These are phyloP conservation scores for Heimioporus retisporus DNA, from an alignment of 1,284 basidiomycete species.

Conservation along the genomic window DNA sequence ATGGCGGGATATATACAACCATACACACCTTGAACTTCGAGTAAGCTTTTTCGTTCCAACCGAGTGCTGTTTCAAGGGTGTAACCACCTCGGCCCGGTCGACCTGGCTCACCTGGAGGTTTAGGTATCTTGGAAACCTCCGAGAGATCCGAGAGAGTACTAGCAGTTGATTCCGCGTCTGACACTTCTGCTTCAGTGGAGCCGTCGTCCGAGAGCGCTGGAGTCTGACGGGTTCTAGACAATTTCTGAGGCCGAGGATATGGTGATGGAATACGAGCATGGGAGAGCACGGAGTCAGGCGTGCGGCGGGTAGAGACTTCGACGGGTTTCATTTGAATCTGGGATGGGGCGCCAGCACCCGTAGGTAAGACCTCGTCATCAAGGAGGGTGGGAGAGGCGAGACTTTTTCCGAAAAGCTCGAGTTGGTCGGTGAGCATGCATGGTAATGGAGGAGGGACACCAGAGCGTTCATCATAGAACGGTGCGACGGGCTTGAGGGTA, in stretches of 20 bases:
- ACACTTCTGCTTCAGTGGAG: no score
- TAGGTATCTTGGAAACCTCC: conserved; percentile 12
- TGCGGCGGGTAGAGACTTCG: no score
- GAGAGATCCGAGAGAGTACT: neutral
- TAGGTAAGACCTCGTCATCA: neutral
- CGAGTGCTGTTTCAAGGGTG: conserved; percentile 8
- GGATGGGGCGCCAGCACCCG: no score
- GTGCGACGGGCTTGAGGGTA: neutral
- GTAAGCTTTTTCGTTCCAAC: neutral
- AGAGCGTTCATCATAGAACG: neutral
- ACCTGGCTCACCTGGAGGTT: conserved; percentile 18
- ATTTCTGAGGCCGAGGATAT: no score
- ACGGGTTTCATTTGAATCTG: no score
- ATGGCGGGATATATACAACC: neutral
- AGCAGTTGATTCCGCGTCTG: neutral
- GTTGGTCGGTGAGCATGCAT: neutral
- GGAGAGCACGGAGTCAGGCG: no score
- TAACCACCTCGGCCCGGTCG: conserved; percentile 10
- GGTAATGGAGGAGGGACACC: neutral
- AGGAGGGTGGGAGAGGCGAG: neutral
- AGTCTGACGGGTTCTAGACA: no score
- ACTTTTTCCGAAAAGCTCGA: neutral
- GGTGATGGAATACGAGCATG: no score
- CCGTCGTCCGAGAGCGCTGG: no score
- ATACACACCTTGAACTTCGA: conserved; percentile 10